A percentile compares a stretch with the other conserved stretches of the same genome.
Conservation (phyloP, 2,329 filamentous ascomycete genomes). For the Aureobasidium sp. region DNA sequence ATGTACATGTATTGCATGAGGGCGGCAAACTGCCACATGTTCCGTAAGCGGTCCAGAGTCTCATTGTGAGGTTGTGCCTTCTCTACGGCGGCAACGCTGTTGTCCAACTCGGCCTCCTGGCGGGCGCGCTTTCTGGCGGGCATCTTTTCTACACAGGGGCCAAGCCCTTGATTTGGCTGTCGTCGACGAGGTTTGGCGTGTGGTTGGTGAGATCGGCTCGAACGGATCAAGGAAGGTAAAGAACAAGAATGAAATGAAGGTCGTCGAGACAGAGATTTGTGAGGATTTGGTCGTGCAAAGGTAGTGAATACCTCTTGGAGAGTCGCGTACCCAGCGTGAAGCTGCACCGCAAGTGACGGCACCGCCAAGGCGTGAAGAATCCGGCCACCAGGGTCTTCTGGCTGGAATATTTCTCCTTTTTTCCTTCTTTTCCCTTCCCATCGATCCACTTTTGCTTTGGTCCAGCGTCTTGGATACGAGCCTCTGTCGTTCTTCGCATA, state of each 20-base stretch:
- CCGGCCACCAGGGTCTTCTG: not conserved
- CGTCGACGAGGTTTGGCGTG: not conserved
- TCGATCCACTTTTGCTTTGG: not conserved
- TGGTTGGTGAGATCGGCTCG: not conserved
- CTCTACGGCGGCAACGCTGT: conserved; percentile 17
- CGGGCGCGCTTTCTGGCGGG: conserved; percentile 49
- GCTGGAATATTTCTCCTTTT: not conserved
- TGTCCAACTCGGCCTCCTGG: conserved; percentile 45
- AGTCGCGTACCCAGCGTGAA: not conserved
- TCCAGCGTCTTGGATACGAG: not conserved
- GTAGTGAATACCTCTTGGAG: not conserved
- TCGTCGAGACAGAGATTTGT: not conserved
- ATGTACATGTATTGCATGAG: conserved; percentile 88
- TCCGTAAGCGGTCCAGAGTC: conserved; percentile 64
- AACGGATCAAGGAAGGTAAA: too few relatives aligned
- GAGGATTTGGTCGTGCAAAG: not conserved
- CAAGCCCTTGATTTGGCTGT: not conserved
- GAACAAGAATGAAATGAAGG: not conserved
- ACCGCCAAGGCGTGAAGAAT: not conserved
- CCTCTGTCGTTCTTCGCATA: not conserved
- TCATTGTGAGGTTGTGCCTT: conserved; percentile 24
- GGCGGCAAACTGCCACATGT: conserved; percentile 94
- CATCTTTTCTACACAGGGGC: conserved; percentile 32
- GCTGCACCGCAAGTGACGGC: not conserved
- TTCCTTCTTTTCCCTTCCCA: not conserved